Conservation (phyloP, 2,329 filamentous ascomycete species). For the Pestalotiopsis sp. region DNA sequence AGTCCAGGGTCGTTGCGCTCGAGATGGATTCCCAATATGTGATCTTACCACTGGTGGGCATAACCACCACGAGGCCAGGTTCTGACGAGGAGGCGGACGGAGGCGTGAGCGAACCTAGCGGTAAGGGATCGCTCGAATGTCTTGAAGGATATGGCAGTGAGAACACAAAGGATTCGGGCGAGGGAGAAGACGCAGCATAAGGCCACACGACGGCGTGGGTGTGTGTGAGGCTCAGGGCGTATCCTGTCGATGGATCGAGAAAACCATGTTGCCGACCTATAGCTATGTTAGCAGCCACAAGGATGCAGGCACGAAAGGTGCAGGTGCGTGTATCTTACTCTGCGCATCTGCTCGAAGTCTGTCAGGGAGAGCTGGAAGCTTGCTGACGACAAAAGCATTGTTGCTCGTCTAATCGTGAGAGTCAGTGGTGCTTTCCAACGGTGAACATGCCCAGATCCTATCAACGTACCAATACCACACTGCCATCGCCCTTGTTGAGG, state of each 20-base stretch:
- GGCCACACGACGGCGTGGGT: conserved; percentile 89
- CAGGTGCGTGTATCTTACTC: conserved; percentile 52
- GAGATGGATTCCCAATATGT: conserved; percentile 97
- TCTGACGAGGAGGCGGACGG: conserved; percentile 78
- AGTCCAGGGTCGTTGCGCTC: conserved; percentile 79
- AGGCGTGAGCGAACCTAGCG: conserved; percentile 81
- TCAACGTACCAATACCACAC: conserved; percentile 64
- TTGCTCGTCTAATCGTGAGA: conserved; percentile 70
- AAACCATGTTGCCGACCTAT: conserved; percentile 67
- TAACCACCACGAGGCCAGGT: conserved; percentile 83
- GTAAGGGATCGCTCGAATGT: conserved; percentile 69
- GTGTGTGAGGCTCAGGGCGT: conserved; percentile 80
- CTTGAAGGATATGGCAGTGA: conserved; percentile 75
- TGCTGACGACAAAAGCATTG: conserved; percentile 82
- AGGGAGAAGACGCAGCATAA: conserved; percentile 70
- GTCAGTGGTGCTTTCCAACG: background rate
- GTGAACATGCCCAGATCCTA: conserved; percentile 20
- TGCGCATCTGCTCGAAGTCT: conserved; percentile 68
- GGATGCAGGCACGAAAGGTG: background rate
- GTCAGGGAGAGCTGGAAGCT: conserved; percentile 81
- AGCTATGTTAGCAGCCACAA: conserved; percentile 14
- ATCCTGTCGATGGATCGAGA: conserved; percentile 67
- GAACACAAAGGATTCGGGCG: conserved; percentile 79
- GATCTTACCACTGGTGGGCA: conserved; percentile 81
- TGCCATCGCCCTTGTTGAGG: conserved; percentile 68